Base-by-base conservation (phyloP, 176 grass and related monocot species). In the Oryza coarctata region DNA sequence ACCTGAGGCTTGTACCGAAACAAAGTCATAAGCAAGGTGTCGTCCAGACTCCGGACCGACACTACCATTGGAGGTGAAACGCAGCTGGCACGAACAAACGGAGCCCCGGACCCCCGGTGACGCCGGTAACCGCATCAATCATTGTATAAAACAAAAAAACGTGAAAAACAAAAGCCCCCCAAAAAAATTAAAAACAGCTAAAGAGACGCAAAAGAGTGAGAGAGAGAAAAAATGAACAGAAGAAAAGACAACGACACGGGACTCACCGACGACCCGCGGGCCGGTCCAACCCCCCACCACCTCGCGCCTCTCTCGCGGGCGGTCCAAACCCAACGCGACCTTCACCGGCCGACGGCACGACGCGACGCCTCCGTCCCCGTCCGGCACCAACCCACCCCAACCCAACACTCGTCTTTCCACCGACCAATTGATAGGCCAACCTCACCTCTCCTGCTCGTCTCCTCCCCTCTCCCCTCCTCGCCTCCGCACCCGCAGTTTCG, bases 331-430 rank as follows among this genome's bases (percentile, higher is more conserved):
- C 20, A 18, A 15, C 17, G 17, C 44, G 0, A 25, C n/a, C 67
- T 28, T 45, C 45, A 49, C 45, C 44, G 49, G 34, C 50, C 39
- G 38, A 32, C 34, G 34, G 50, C 18, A 55, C 74, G 52, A 29
- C 61, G 65, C 32, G 70, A 64, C 86, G 79, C 50, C 28, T 63
- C 80, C 83, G 83, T 82, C 79, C 12, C 78, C 78, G 83, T 86
- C 87, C 44, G 40, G 83, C 88, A 86, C 88, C 88, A 89, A 89
- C 67, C 80, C 66, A 38, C 14, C 61, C 26, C 50, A 58, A 62
- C 68, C 43, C 47, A 34, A 69, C 80, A 25, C 32, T 5, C 31
- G 15, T n/a, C 70, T 77, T 82, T 44, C 78, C 83, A 36, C 78
- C 23, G 71, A 57, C 71, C 72, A 82, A 84, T 73, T 45, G 83